A percentile compares a stretch with the other conserved stretches of the same genome.
Conservation (phyloP, 208 protist genomes). For the Naegleria lovaniensis region DNA sequence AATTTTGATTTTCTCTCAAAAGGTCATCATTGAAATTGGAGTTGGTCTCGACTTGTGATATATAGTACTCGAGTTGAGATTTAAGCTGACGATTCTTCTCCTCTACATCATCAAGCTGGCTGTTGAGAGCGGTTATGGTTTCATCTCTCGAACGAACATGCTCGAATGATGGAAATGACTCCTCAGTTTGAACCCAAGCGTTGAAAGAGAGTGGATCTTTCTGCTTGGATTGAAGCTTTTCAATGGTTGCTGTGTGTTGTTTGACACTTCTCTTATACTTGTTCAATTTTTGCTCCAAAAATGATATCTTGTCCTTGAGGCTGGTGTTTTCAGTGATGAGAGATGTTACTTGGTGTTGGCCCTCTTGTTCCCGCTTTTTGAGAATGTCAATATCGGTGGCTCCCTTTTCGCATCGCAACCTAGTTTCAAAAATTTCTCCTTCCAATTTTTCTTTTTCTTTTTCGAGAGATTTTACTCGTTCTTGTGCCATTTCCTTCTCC, state of each 20-base stretch:
- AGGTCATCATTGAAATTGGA: background rate
- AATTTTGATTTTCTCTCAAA: background rate
- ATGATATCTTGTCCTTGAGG: background rate
- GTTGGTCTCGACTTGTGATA: background rate
- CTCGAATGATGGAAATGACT: background rate
- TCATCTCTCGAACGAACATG: background rate
- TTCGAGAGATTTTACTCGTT: background rate
- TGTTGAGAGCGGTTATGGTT: background rate
- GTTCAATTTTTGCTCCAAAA: background rate
- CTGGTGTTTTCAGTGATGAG: background rate
- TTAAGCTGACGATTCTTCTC: background rate
- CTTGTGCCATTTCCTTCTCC: background rate
- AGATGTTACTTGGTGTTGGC: background rate
- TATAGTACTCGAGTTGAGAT: background rate
- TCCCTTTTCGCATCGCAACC: background rate
- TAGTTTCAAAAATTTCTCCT: background rate
- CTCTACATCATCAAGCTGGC: background rate
- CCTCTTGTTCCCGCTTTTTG: background rate
- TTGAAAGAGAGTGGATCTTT: background rate
- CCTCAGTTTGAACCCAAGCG: background rate
- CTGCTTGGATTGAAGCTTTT: background rate
- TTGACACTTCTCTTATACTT: background rate
- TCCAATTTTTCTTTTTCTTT: slow-evolving; percentile 12
- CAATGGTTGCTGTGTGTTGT: background rate
- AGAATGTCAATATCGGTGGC: background rate